Conservation (phyloP, 2,329 filamentous ascomycete species). For the Neonectria punicea region DNA sequence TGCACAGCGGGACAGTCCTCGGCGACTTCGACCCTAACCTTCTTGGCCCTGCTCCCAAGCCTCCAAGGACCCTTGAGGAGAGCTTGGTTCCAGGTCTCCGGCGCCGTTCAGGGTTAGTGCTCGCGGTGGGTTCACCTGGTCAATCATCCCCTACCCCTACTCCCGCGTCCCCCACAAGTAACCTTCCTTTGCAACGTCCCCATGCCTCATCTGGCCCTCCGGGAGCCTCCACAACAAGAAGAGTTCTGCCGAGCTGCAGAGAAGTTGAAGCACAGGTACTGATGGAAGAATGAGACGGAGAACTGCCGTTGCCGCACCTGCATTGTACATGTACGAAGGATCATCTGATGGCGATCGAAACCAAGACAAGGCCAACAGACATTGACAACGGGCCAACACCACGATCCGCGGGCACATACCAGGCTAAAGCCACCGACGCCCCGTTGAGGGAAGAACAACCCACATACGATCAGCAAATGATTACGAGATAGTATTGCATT, state of each 20-base stretch:
- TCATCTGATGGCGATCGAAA: conserved; percentile 16
- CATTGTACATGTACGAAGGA: conserved; percentile 5
- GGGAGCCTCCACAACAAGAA: conserved; percentile 10
- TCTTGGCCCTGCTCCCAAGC: conserved; percentile 14
- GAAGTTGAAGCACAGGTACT: conserved; percentile 4
- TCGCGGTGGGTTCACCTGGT: conserved; percentile 28
- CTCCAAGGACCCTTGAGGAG: conserved; percentile 16
- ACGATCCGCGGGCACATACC: background rate
- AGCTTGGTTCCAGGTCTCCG: conserved; percentile 29
- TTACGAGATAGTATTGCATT: conserved; percentile 32
- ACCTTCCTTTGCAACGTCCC: conserved; percentile 21
- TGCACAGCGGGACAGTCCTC: conserved; percentile 13
- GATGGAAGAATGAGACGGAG: background rate
- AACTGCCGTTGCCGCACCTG: conserved; percentile 5
- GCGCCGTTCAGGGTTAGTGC: conserved; percentile 29
- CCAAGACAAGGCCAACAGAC: conserved; percentile 4
- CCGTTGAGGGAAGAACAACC: conserved; percentile 13
- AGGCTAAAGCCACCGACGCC: conserved; percentile 4
- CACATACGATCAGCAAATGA: conserved; percentile 34
- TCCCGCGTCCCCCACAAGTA: conserved; percentile 36
- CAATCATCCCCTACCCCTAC: conserved; percentile 29
- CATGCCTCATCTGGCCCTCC: conserved; percentile 31
- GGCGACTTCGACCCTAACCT: conserved; percentile 17
- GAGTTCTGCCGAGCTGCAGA: conserved; percentile 13
- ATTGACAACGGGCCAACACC: conserved; percentile 7